Base-by-base conservation (phyloP, 2,329 filamentous ascomycete species). In the Phyllosticta citrichinensis region DNA sequence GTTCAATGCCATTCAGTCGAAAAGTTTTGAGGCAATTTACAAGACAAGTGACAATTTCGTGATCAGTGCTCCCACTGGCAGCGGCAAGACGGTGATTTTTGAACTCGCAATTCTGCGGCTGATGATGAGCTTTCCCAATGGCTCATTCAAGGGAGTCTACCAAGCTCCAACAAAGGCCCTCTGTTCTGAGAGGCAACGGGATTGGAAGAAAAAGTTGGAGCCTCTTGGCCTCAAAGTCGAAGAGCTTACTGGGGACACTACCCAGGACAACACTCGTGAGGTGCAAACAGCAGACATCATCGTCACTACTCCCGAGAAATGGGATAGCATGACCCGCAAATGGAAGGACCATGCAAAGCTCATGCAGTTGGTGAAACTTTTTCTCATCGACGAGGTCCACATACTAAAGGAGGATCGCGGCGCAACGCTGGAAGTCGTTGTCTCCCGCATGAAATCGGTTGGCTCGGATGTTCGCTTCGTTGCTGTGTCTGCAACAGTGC, bases 301-400 rank as follows among this genome's bases (percentile, higher is more conserved):
- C 65, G 81, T 95, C 64, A 94, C 91, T 0, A 96, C 90, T 0
- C 90, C 91, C 0, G 90, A 96, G 73, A 95, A 95, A 69, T 95
- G 90, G 90, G 90, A 96, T 69, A 93, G 89, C 63, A 86, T 94
- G 71, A 95, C 91, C 0, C 81, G 90, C 19, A 92, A 90, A 69
- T 95, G 91, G 91, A 85, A 86, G 66, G 90, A 95, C 66, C 87
- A 95, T 67, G 81, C 81, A 58, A 87, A 81, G 64, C 76, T 95
- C 19, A 83, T 95, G 73, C 82, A 87, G 62, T 79, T 92, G 64
- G 83, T 95, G 54, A 88, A 87, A 63, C 76, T 96, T 0, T 90
- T 94, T 64, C 80, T 96, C 20, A 91, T 96, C 61, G 90, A 96
- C 66, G 90, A 96, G 69, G 89, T 95, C 0, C 90, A 96, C 66